phyloP scores from a whole-genome alignment of 495 filamentous ascomycete species.

The Penicillium flavigenum region DNA sequence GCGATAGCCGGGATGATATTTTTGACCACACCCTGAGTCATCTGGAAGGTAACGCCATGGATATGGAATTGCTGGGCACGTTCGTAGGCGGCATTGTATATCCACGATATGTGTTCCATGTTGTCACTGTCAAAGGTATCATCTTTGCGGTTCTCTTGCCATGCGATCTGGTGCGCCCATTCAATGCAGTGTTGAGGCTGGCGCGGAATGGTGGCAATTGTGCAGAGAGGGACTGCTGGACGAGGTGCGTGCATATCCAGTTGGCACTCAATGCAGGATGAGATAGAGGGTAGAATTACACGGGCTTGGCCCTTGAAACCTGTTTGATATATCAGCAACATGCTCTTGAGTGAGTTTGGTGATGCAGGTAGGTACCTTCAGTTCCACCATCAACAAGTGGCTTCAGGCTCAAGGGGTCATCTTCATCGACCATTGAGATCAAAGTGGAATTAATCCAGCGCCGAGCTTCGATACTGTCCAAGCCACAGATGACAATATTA shows the following conservation, averaged over 20 bases:
- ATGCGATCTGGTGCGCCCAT: slow-evolving; percentile 92
- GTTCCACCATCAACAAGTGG: slow-evolving; percentile 96
- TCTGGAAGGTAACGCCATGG: slow-evolving; percentile 87
- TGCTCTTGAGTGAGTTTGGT: neutral
- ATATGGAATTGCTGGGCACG: slow-evolving; percentile 90
- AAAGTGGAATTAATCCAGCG: slow-evolving; percentile 98
- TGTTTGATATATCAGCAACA: slow-evolving; percentile 29
- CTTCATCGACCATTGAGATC: slow-evolving; percentile 80
- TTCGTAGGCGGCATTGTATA: slow-evolving; percentile 79
- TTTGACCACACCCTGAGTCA: slow-evolving; percentile 97
- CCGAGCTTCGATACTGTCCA: slow-evolving; percentile 95
- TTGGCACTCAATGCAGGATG: slow-evolving; percentile 97
- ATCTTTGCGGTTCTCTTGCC: slow-evolving; percentile 58
- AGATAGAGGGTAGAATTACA: slow-evolving; percentile 87
- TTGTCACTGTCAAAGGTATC: slow-evolving; percentile 88
- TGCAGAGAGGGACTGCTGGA: slow-evolving; percentile 93
- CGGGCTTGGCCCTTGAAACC: slow-evolving; percentile 96
- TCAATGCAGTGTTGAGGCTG: slow-evolving; percentile 99
- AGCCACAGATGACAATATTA: slow-evolving; percentile 87
- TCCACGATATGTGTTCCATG: slow-evolving; percentile 94
- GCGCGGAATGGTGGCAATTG: slow-evolving; percentile 91
- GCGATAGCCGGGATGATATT: slow-evolving; percentile 99
- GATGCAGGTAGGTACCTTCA: slow-evolving; percentile 59
- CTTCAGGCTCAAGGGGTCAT: slow-evolving; percentile 78
- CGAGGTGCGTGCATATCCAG: slow-evolving; percentile 96